A percentile compares a stretch with the other conserved stretches of the same genome.
Conservation (phyloP, 1,284 basidiomycete genomes). For the Somion occarium region DNA sequence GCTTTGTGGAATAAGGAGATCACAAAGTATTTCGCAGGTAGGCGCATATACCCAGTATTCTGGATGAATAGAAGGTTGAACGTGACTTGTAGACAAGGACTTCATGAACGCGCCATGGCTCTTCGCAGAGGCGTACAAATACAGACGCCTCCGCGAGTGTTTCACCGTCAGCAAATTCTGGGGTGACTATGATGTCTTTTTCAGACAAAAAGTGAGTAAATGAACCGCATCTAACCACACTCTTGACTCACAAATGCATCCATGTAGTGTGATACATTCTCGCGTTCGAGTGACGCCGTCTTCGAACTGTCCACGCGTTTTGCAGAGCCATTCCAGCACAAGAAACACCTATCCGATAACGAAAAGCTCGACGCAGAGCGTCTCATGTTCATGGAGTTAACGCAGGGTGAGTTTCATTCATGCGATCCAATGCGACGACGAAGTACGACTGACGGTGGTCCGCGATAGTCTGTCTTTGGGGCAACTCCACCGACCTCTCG, state of each 20-base stretch:
- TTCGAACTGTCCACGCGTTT: conserved; percentile 95
- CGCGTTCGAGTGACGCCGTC: conserved; percentile 88
- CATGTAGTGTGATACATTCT: conserved; percentile 88
- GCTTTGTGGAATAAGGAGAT: conserved; percentile 98
- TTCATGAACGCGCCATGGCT: conserved; percentile 97
- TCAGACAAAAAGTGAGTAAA: conserved; percentile 73
- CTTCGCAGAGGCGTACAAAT: conserved; percentile 98
- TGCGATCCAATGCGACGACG: background rate
- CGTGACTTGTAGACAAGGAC: conserved; percentile 64
- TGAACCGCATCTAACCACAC: background rate
- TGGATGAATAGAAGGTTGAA: background rate
- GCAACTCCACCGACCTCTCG: conserved; percentile 95
- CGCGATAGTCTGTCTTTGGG: conserved; percentile 88
- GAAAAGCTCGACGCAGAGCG: conserved; percentile 77
- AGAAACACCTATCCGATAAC: conserved; percentile 47
- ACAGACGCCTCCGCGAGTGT: conserved; percentile 92
- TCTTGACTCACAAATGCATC: background rate
- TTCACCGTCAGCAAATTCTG: conserved; percentile 93
- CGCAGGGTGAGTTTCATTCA: conserved; percentile 50
- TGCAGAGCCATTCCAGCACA: conserved; percentile 76
- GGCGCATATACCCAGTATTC: conserved; percentile 10
- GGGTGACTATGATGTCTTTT: conserved; percentile 88
- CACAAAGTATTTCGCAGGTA: conserved; percentile 88
- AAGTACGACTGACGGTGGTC: conserved; percentile 13
- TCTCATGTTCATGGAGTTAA: conserved; percentile 90